phyloP scores from a whole-genome alignment of 108 stramenopile genomes.

The Nitzschia sp. region DNA sequence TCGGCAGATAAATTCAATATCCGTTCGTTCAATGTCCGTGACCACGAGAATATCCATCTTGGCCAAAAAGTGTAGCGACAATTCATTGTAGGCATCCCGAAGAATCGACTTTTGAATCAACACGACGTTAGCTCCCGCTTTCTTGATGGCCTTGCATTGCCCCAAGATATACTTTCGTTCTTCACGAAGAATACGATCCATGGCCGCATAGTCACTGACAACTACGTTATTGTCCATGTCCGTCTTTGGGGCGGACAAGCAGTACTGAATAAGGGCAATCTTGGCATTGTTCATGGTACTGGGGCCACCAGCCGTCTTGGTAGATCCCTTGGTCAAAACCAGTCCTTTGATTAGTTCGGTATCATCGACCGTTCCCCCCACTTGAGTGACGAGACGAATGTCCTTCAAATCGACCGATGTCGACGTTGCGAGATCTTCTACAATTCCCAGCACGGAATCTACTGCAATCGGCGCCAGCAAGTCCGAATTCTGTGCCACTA shows the following conservation, averaged over 20 bases:
- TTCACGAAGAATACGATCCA: constrained; percentile 98
- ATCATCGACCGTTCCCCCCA: constrained; percentile 99
- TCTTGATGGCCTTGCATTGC: constrained; percentile 98
- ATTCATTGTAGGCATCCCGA: constrained; percentile 99
- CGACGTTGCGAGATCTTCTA: constrained; percentile 69
- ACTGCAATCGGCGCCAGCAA: constrained; percentile 98
- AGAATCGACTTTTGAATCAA: constrained; percentile 98
- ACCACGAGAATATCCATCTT: constrained; percentile 99
- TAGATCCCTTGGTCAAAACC: constrained; percentile 92
- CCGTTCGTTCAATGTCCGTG: constrained; percentile 94
- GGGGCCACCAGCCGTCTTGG: constrained; percentile 95
- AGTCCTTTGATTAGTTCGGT: constrained; percentile 96
- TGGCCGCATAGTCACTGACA: constrained; percentile 97
- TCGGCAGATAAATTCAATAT: constrained; percentile 96
- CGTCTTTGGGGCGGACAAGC: constrained; percentile 98
- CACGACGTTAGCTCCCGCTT: constrained; percentile 96
- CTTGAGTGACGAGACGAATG: constrained; percentile 95
- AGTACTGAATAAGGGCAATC: constrained; percentile 95
- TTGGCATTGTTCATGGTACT: constrained; percentile 92
- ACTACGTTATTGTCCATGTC: constrained; percentile 99
- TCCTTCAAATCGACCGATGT: constrained; percentile 95
- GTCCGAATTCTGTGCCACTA: constrained; percentile 94
- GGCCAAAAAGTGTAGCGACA: constrained; percentile 96
- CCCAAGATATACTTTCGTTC: constrained; percentile 96
- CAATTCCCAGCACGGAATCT: constrained; percentile 92